Percentiles rank a stretch among this genome's conserved stretches.
phyloP scores from a whole-genome alignment of 768 basidiomycete species.

The Leccinum uliginosum region DNA sequence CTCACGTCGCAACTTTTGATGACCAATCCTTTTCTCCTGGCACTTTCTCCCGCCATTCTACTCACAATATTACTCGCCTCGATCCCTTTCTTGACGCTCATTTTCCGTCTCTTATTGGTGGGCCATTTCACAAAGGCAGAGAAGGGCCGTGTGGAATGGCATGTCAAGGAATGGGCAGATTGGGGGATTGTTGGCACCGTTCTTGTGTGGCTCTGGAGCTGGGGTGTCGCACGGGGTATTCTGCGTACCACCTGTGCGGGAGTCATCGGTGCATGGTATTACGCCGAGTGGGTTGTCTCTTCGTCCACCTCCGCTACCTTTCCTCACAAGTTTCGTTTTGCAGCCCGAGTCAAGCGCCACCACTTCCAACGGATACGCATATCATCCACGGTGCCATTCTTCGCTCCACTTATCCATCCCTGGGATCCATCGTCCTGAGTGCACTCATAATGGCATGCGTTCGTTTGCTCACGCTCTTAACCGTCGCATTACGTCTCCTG shows the following conservation, averaged over 20 bases:
- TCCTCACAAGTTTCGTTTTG: slow-evolving; percentile 6
- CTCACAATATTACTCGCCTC: slow-evolving; percentile 62
- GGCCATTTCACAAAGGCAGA: slow-evolving; percentile 49
- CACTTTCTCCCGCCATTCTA: slow-evolving; percentile 70
- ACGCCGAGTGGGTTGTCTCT: slow-evolving; percentile 46
- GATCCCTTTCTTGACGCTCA: slow-evolving; percentile 74
- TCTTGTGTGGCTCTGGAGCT: slow-evolving; percentile 65
- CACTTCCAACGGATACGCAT: slow-evolving; percentile 55
- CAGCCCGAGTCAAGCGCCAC: slow-evolving; percentile 31
- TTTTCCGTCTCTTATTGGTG: slow-evolving; percentile 72
- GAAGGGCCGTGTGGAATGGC: slow-evolving; percentile 45
- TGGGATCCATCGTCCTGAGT: slow-evolving; percentile 76
- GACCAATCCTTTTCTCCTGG: slow-evolving; percentile 68
- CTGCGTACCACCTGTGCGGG: slow-evolving; percentile 73
- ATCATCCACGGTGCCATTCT: slow-evolving; percentile 73
- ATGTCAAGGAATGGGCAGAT: slow-evolving; percentile 62
- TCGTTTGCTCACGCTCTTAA: slow-evolving; percentile 51
- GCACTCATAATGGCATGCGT: slow-evolving; percentile 72
- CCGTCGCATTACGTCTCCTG: slow-evolving; percentile 48
- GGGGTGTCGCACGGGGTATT: slow-evolving; percentile 75
- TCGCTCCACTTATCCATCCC: slow-evolving; percentile 74
- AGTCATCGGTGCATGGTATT: slow-evolving; percentile 92
- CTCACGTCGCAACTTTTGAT: slow-evolving; percentile 69
- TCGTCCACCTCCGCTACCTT: neutral
- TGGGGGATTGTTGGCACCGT: slow-evolving; percentile 60